Evolutionary conservation across 73 alveolate genomes (phyloP).

Genomic region (Tetrahymena elliotti): DNA sequence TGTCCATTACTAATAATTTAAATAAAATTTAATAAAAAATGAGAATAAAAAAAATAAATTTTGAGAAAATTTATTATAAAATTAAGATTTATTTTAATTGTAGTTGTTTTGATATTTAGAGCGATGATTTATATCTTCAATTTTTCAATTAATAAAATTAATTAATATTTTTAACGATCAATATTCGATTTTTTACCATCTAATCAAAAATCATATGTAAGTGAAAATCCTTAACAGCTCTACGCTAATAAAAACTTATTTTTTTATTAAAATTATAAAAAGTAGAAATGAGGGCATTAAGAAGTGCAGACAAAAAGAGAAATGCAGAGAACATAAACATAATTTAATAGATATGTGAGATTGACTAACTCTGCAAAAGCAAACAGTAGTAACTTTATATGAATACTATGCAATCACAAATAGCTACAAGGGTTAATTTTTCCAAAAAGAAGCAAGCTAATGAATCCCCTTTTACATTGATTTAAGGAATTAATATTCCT

Average conservation of each 20-base stretch:
- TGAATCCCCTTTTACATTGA: not conserved
- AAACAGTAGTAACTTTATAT: not conserved
- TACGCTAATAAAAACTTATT: not conserved
- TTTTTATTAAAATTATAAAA: not conserved
- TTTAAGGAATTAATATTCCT: not conserved
- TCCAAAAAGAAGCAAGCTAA: not conserved
- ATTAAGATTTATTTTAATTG: not conserved
- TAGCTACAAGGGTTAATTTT: not conserved
- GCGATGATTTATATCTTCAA: not conserved
- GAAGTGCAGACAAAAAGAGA: not conserved
- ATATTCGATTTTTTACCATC: not conserved
- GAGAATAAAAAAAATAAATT: not conserved
- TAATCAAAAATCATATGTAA: not conserved
- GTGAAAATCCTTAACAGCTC: not conserved
- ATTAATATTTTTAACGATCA: not conserved
- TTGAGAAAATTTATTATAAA: no score
- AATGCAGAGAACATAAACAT: not conserved
- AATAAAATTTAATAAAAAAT: no score
- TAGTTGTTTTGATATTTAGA: not conserved
- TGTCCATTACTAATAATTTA: no score
- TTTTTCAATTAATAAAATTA: not conserved
- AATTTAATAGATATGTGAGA: not conserved
- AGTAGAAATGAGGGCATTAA: not conserved
- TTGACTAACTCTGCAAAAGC: not conserved
- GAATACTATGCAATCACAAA: not conserved